phyloP scores from a whole-genome alignment of 1,139 yeast genomes.

The Yamadazyma siamensis region DNA sequence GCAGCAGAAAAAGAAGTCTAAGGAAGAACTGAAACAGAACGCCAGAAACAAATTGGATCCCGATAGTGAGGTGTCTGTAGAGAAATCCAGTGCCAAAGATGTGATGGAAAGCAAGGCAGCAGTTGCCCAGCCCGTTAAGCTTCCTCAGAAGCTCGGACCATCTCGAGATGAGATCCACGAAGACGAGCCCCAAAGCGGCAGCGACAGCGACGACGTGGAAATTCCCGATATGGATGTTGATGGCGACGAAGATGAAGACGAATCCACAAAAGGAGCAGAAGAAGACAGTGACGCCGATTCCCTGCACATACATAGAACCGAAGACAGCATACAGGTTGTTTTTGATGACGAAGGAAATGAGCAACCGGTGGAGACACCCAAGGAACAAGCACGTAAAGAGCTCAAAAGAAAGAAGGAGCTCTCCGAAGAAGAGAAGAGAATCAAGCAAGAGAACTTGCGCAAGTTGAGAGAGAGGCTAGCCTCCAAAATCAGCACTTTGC shows the following conservation, averaged over 20 bases:
- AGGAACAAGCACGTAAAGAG: slow-evolving; percentile 14
- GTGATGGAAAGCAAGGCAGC: slow-evolving; percentile 55
- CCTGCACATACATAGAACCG: slow-evolving; percentile 10
- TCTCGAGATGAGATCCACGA: neutral
- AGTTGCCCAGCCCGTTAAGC: slow-evolving; percentile 54
- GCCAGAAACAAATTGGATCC: slow-evolving; percentile 80
- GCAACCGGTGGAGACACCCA: slow-evolving; percentile 15
- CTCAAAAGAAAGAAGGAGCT: slow-evolving; percentile 21
- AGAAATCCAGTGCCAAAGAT: slow-evolving; percentile 58
- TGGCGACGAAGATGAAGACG: slow-evolving; percentile 14
- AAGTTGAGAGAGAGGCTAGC: slow-evolving; percentile 72
- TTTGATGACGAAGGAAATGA: slow-evolving; percentile 82
- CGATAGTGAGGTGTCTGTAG: slow-evolving; percentile 40
- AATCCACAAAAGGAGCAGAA: slow-evolving; percentile 8
- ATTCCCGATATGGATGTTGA: slow-evolving; percentile 16
- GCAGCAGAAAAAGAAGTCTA: slow-evolving; percentile 77
- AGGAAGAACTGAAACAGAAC: slow-evolving; percentile 58
- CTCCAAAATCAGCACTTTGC: slow-evolving; percentile 62
- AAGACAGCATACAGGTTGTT: slow-evolving; percentile 42
- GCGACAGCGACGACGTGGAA: slow-evolving; percentile 14
- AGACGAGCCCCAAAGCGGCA: slow-evolving; percentile 10
- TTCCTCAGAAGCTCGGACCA: slow-evolving; percentile 32
- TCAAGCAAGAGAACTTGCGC: slow-evolving; percentile 53
- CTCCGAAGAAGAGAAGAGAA: slow-evolving; percentile 45
- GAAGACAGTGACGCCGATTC: slow-evolving; percentile 11